Evolutionary conservation across 2,329 filamentous ascomycete species (phyloP).

Genomic region (Cladophialophora chaetospira): DNA sequence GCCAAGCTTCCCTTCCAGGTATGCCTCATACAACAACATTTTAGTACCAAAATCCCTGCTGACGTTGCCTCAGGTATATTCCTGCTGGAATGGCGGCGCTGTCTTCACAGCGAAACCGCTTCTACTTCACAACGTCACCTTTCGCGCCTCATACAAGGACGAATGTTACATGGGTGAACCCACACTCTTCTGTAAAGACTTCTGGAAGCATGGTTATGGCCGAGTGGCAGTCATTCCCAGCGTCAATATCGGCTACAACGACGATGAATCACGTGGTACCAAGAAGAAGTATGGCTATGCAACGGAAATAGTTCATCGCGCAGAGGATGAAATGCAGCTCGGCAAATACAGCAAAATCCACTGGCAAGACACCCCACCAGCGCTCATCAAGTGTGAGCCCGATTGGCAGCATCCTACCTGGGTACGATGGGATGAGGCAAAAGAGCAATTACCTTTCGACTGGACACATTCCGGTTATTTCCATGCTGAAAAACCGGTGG

Average conservation of each 20-base stretch:
- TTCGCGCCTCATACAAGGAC: slow-evolving; percentile 43
- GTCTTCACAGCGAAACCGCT: slow-evolving; percentile 54
- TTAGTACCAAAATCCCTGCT: not conserved
- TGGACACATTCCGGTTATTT: not conserved
- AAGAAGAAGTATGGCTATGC: slow-evolving; percentile 57
- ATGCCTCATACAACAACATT: not conserved
- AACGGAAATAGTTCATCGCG: slow-evolving; percentile 14
- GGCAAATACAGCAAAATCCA: slow-evolving; percentile 15
- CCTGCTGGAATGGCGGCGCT: slow-evolving; percentile 63
- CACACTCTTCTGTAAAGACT: slow-evolving; percentile 58
- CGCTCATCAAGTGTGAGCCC: slow-evolving; percentile 30
- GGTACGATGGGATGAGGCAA: slow-evolving; percentile 9
- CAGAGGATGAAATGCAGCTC: slow-evolving; percentile 17
- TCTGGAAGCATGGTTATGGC: slow-evolving; percentile 55
- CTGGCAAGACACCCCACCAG: slow-evolving; percentile 32
- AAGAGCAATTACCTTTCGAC: not conserved
- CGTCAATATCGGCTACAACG: slow-evolving; percentile 58
- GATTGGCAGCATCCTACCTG: slow-evolving; percentile 9
- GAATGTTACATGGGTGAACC: slow-evolving; percentile 61
- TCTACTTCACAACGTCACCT: slow-evolving; percentile 47
- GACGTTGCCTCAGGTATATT: slow-evolving; percentile 46
- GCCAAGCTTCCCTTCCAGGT: slow-evolving; percentile 53
- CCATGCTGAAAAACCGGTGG: not conserved
- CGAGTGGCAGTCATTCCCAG: slow-evolving; percentile 60
- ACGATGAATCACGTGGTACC: slow-evolving; percentile 48